Conservation (phyloP, 768 basidiomycete species). For the Sutorius australiensis region DNA sequence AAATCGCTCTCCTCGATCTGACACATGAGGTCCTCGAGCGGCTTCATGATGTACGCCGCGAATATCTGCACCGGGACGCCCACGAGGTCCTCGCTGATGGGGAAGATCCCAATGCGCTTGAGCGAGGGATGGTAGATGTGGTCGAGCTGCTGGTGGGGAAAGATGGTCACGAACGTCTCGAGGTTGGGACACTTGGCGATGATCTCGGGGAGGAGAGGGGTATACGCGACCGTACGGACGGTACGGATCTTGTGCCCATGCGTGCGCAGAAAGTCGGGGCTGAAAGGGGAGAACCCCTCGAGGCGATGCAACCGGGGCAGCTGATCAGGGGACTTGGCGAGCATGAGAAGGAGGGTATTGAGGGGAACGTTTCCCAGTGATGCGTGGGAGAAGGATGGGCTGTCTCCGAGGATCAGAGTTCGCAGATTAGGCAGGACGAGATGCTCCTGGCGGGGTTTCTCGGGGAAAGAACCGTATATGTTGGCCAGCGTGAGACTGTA, state of each 20-base stretch:
- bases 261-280: constrained; percentile 36
- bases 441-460: constrained; percentile 18
- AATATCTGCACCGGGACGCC: constrained; percentile 38
- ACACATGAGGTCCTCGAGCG: constrained; percentile 38
- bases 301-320: constrained; percentile 41
- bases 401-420: constrained; percentile 41
- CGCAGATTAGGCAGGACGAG: constrained; percentile 36
- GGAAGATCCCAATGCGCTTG: constrained; percentile 42
- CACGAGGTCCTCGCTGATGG: constrained; percentile 36
- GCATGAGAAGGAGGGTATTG: constrained; percentile 39
- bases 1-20: constrained; percentile 35
- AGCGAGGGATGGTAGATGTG: constrained; percentile 38
- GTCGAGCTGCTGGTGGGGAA: constrained; percentile 32
- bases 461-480: constrained; percentile 34
- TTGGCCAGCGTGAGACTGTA: constrained; percentile 40
- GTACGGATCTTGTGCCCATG: constrained; percentile 42
- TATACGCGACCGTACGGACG: constrained; percentile 36
- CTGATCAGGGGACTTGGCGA: constrained; percentile 32
- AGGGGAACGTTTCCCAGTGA: constrained; percentile 35
- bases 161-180: constrained; percentile 39
- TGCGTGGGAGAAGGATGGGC: constrained; percentile 30
- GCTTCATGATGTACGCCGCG: constrained; percentile 37
- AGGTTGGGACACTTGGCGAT: constrained; percentile 41
- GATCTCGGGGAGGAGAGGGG: constrained; percentile 34
- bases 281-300: constrained; percentile 42